Conservation (phyloP, 441 rosid species). For the Jatropha multifida region DNA sequence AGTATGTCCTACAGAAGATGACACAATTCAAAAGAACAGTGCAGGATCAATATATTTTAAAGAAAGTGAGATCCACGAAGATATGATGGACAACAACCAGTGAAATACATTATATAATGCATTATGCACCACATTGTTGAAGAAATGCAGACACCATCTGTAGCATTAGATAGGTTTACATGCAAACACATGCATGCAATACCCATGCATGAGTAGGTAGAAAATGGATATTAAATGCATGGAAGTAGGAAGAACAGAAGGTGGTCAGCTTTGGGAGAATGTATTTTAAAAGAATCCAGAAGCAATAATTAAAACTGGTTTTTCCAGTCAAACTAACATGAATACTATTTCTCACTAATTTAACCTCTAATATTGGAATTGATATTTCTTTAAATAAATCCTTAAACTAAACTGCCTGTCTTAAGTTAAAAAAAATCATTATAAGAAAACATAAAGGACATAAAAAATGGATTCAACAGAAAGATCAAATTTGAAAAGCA, state of each 20-base stretch:
- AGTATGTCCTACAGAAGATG: slow-evolving; percentile 84
- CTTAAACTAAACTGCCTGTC: not conserved
- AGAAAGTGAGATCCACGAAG: not conserved
- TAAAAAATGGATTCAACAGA: not conserved
- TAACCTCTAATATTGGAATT: too few relatives aligned
- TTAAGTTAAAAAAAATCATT: too few relatives aligned
- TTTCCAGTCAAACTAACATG: too few relatives aligned
- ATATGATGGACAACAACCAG: not conserved
- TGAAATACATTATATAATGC: not conserved
- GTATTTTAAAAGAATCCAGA: too few relatives aligned
- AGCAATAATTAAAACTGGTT: too few relatives aligned
- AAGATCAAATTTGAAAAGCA: not conserved
- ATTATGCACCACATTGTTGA: not conserved
- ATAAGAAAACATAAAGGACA: not conserved
- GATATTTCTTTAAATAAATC: too few relatives aligned
- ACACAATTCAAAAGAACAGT: slow-evolving; percentile 8
- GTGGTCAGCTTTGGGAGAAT: too few relatives aligned
- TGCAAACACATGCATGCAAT: not conserved
- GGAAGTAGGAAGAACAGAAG: too few relatives aligned
- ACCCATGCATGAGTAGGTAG: too few relatives aligned
- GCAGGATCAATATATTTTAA: slow-evolving; percentile 1
- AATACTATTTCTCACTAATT: too few relatives aligned
- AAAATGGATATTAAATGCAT: too few relatives aligned
- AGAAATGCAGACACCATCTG: slow-evolving; percentile 9
- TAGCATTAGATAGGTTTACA: not conserved